Percentiles rank a stretch among this genome's conserved stretches.
These are phyloP conservation scores for Camelina sativa DNA, from an alignment of 345 rosid genomes.

Conservation along the genomic window DNA sequence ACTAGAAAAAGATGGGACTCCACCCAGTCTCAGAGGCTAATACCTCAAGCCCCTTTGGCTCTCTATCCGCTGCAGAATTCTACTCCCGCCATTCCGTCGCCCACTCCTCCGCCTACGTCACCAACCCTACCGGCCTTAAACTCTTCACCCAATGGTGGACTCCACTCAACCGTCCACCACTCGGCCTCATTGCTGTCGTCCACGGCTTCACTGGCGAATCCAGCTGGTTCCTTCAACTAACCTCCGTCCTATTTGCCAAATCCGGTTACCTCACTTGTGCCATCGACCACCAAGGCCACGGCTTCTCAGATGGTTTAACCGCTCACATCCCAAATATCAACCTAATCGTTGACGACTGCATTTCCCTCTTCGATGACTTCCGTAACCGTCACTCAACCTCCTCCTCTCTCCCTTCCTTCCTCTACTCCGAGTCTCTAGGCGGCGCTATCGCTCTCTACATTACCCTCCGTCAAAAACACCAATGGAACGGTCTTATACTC, in stretches of 20 bases:
- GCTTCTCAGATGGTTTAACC: slow-evolving; percentile 79
- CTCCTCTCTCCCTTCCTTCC: slow-evolving; percentile 65
- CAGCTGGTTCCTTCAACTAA: slow-evolving; percentile 76
- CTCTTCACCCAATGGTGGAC: slow-evolving; percentile 94
- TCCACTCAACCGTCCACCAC: slow-evolving; percentile 66
- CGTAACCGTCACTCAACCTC: slow-evolving; percentile 53
- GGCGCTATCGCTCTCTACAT: slow-evolving; percentile 87
- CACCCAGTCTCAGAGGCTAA: slow-evolving; percentile 81
- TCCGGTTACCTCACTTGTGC: slow-evolving; percentile 83
- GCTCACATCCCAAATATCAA: slow-evolving; percentile 77
- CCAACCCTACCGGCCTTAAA: slow-evolving; percentile 80
- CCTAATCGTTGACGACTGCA: slow-evolving; percentile 83
- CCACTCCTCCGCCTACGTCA: slow-evolving; percentile 75
- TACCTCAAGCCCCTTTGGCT: slow-evolving; percentile 69
- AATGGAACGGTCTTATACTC: slow-evolving; percentile 80
- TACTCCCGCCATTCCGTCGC: slow-evolving; percentile 72
- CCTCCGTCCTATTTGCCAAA: slow-evolving; percentile 76
- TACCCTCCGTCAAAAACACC: slow-evolving; percentile 67
- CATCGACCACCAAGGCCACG: slow-evolving; percentile 98
- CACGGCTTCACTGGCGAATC: slow-evolving; percentile 96
- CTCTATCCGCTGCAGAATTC: slow-evolving; percentile 66
- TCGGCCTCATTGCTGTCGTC: slow-evolving; percentile 76
- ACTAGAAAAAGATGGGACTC: slow-evolving; percentile 40
- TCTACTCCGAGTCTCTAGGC: slow-evolving; percentile 89
- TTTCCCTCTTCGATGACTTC: slow-evolving; percentile 63